These are phyloP conservation scores for Martiniozyma abietophila DNA, from an alignment of 805 yeast genomes.

Conservation along the genomic window DNA sequence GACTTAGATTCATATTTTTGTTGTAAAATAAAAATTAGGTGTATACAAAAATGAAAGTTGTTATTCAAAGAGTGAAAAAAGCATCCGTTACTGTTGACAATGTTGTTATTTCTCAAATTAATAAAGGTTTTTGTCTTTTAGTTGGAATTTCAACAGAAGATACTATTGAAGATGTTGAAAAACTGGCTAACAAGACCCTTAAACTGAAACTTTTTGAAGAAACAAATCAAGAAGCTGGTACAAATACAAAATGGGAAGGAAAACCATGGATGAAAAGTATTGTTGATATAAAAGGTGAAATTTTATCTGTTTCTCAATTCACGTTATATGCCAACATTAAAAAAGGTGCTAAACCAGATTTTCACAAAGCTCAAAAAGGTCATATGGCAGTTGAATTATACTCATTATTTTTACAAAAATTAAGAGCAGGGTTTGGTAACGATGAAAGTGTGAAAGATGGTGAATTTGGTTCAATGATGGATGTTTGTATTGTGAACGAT, in stretches of 20 bases:
- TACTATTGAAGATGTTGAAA: slow-evolving; percentile 61
- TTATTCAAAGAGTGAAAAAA: slow-evolving; percentile 77
- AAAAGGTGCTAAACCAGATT: slow-evolving; percentile 93
- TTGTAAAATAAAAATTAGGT: too few relatives aligned
- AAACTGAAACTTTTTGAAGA: slow-evolving; percentile 69
- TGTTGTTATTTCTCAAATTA: slow-evolving; percentile 62
- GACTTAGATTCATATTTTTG: neutral
- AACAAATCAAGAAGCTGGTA: slow-evolving; percentile 21
- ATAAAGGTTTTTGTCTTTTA: slow-evolving; percentile 65
- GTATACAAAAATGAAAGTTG: slow-evolving; percentile 69
- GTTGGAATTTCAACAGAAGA: slow-evolving; percentile 82
- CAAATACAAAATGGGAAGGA: slow-evolving; percentile 45
- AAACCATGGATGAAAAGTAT: slow-evolving; percentile 71
- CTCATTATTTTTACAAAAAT: slow-evolving; percentile 38
- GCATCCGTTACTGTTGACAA: slow-evolving; percentile 86
- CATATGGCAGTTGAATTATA: slow-evolving; percentile 41
- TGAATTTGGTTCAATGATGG: slow-evolving; percentile 96
- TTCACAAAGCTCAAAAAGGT: slow-evolving; percentile 87
- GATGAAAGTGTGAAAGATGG: slow-evolving; percentile 74
- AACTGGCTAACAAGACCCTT: slow-evolving; percentile 57
- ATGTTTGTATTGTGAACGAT: slow-evolving; percentile 76
- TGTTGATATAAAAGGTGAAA: slow-evolving; percentile 57
- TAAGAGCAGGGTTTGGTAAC: slow-evolving; percentile 42
- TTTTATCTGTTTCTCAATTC: slow-evolving; percentile 86
- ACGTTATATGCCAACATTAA: slow-evolving; percentile 77